Conservation (phyloP, 2,329 filamentous ascomycete genomes). For the Penicillium corylophilum region DNA sequence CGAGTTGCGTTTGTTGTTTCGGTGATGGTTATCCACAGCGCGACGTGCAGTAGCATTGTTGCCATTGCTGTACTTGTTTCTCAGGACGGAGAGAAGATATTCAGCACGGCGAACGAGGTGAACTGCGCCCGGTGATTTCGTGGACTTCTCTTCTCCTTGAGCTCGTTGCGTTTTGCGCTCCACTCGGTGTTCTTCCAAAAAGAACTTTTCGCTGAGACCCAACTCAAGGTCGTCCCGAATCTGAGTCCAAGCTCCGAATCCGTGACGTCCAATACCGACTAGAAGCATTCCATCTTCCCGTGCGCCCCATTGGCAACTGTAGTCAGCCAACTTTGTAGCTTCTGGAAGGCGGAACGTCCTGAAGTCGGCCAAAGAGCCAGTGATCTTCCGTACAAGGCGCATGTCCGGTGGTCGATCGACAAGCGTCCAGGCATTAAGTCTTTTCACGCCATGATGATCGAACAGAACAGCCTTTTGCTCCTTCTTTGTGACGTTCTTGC, state of each 20-base stretch:
- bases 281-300: constrained; percentile 97
- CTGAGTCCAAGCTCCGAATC: constrained; percentile 91
- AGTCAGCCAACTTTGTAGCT: constrained; percentile 87
- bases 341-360: constrained; percentile 82
- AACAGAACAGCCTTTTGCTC: constrained; percentile 97
- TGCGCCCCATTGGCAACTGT: constrained; percentile 87
- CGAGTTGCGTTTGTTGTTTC: constrained; percentile 78
- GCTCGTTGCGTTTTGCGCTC: constrained; percentile 91
- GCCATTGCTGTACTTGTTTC: constrained; percentile 75
- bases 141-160: constrained; percentile 55
- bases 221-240: constrained; percentile 91
- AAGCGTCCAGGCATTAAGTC: constrained; percentile 93
- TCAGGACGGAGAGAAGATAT: constrained; percentile 91
- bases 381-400: constrained; percentile 74
- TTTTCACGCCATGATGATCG: constrained; percentile 88
- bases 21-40: constrained; percentile 87
- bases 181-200: constrained; percentile 95
- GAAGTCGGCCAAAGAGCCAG: constrained; percentile 65
- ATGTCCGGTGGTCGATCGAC: constrained; percentile 88
- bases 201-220: constrained; percentile 85
- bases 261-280: constrained; percentile 87
- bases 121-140: constrained; percentile 91
- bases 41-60: constrained; percentile 65
- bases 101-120: constrained; percentile 93
- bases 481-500: constrained; percentile 88